Conservation (phyloP, 352 stramenopile species). For the Globisporangium uncinulatum region DNA sequence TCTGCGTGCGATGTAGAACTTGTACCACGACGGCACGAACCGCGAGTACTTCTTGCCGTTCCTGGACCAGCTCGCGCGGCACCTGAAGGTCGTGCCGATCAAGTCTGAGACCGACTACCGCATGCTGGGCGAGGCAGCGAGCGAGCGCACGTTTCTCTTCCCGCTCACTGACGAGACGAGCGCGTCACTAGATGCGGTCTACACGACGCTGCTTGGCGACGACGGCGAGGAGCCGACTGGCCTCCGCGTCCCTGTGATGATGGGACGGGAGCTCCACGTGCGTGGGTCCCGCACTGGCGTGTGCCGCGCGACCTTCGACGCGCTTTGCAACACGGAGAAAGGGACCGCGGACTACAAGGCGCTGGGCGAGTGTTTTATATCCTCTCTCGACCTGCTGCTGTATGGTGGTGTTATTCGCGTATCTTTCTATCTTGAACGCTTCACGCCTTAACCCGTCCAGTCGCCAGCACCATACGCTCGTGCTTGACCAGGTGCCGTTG, state of each 20-base stretch:
- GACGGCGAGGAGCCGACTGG: constrained; percentile 13
- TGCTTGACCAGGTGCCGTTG: constrained; percentile 86
- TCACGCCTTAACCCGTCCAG: too few relatives aligned
- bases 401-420: too few relatives aligned
- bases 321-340: constrained; percentile 93
- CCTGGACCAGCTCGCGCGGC: constrained; percentile 88
- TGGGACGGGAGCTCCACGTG: constrained; percentile 59
- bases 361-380: constrained; percentile 84
- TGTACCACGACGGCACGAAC: constrained; percentile 96
- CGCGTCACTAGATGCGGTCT: constrained; percentile 35
- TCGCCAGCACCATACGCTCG: constrained; percentile 53
- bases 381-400: constrained; percentile 1
- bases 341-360: constrained; percentile 95
- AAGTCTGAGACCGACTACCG: constrained; percentile 73
- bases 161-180: constrained; percentile 32
- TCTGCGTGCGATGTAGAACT: constrained; percentile 30
- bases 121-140: constrained; percentile 29
- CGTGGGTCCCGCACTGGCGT: constrained; percentile 34
- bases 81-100: constrained; percentile 81
- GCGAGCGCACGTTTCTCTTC: constrained; percentile 47
- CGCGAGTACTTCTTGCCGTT: constrained; percentile 97
- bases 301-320: constrained; percentile 84
- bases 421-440: too few relatives aligned
- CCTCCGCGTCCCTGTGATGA: constrained; percentile 71
- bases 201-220: constrained; percentile 27